A percentile compares a stretch with the other conserved stretches of the same genome.
Conservation (phyloP, 2,329 filamentous ascomycete species). For the Chaetomiaceae sp. region DNA sequence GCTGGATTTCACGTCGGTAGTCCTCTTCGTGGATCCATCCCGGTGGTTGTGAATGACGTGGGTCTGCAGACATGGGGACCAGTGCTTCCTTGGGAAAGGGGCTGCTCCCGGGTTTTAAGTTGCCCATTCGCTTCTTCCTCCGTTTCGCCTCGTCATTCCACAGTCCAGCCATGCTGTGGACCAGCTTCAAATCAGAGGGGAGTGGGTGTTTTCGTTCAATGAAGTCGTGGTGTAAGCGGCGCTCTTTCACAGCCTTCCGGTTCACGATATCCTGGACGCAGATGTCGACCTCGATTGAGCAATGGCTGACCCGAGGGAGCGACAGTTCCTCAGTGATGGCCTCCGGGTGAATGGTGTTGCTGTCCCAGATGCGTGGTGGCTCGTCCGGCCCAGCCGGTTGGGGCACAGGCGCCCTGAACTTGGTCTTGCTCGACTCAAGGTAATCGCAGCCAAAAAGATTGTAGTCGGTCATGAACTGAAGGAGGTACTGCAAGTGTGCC, state of each 20-base stretch:
- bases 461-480: conserved; percentile 98
- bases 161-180: conserved; percentile 86
- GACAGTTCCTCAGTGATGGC: conserved; percentile 57
- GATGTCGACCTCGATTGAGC: conserved; percentile 84
- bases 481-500: conserved; percentile 83
- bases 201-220: conserved; percentile 64
- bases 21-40: conserved; percentile 93
- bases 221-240: conserved; percentile 85
- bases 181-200: conserved; percentile 68
- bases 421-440: conserved; percentile 65
- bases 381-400: conserved; percentile 57
- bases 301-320: conserved; percentile 79
- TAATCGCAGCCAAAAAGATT: conserved; percentile 94
- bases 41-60: conserved; percentile 65
- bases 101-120: conserved; percentile 60
- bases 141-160: conserved; percentile 88
- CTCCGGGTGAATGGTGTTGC: conserved; percentile 58
- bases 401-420: conserved; percentile 74
- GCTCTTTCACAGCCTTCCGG: conserved; percentile 65
- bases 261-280: conserved; percentile 87
- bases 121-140: conserved; percentile 66
- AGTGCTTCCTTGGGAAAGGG: conserved; percentile 79
- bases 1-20: conserved; percentile 60
- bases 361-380: conserved; percentile 72
- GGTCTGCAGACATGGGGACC: conserved; percentile 83